Percentiles rank a stretch among this genome's conserved stretches.
Evolutionary conservation across 75 land plant species (phyloP).

Genomic region (Ceratopteris richardii): DNA sequence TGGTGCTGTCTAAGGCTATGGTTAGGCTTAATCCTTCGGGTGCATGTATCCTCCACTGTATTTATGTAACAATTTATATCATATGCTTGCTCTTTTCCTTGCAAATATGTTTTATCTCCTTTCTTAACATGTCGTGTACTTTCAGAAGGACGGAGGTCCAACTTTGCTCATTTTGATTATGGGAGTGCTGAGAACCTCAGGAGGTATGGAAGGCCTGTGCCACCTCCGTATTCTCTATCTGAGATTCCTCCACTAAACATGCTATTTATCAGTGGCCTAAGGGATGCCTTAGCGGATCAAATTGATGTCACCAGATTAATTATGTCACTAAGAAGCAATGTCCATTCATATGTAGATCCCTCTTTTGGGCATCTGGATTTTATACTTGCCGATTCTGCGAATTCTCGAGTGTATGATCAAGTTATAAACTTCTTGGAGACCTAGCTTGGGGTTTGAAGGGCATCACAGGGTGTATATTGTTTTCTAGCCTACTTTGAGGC

Average conservation of each 20-base stretch:
- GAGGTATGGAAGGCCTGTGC: slow-evolving; percentile 6
- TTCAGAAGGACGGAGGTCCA: slow-evolving; percentile 6
- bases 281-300: slow-evolving; percentile 24
- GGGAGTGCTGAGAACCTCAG: slow-evolving; percentile 8
- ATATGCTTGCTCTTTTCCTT: too few relatives aligned
- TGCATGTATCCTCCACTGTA: too few relatives aligned
- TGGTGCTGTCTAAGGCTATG: too few relatives aligned
- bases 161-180: slow-evolving; percentile 12
- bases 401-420: neutral
- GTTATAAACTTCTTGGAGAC: slow-evolving; percentile 5
- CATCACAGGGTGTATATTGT: too few relatives aligned
- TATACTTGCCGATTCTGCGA: slow-evolving; percentile 11
- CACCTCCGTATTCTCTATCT: slow-evolving; percentile 17
- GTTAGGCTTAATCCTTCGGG: too few relatives aligned
- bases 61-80: too few relatives aligned
- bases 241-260: slow-evolving; percentile 8
- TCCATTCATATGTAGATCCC: neutral
- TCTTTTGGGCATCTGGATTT: slow-evolving; percentile 16
- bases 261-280: slow-evolving; percentile 16
- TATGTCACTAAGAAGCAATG: neutral
- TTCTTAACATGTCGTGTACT: neutral
- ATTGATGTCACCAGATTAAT: slow-evolving; percentile 18
- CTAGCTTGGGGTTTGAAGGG: too few relatives aligned
- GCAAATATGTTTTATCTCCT: too few relatives aligned
- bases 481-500: too few relatives aligned